Conservation (phyloP, 1,284 basidiomycete genomes). For the Cutaneotrichosporon dermatis region DNA sequence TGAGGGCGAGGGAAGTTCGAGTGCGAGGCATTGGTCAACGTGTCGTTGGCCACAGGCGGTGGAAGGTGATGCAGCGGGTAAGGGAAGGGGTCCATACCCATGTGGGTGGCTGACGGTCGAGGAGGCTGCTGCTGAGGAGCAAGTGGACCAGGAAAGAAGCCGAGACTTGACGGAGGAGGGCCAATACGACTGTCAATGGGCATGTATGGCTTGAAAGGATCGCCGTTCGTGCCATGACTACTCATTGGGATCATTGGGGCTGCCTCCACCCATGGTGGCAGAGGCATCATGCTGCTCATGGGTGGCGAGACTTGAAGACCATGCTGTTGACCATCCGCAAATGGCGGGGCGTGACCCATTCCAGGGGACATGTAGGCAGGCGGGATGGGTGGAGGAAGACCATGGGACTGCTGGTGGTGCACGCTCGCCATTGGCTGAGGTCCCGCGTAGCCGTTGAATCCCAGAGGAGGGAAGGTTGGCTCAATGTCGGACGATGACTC, state of each 20-base stretch:
- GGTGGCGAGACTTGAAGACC: background rate
- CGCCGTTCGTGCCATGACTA: background rate
- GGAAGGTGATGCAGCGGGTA: too few relatives aligned
- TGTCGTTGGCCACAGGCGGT: background rate
- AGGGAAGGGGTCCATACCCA: too few relatives aligned
- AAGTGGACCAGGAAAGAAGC: too few relatives aligned
- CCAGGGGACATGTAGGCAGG: too few relatives aligned
- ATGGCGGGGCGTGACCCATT: background rate
- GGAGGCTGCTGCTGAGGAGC: too few relatives aligned
- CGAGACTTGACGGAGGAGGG: too few relatives aligned
- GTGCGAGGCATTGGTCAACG: background rate
- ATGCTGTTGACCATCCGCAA: background rate
- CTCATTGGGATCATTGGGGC: background rate
- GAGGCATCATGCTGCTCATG: background rate
- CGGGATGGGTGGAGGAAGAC: too few relatives aligned
- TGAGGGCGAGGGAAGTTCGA: constrained; percentile 10
- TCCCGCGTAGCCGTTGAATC: too few relatives aligned
- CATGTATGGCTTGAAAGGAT: background rate
- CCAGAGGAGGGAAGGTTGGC: background rate
- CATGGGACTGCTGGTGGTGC: too few relatives aligned
- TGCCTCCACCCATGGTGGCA: background rate
- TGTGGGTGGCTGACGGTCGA: too few relatives aligned
- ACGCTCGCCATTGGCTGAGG: too few relatives aligned
- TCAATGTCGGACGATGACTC: background rate
- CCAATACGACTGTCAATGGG: too few relatives aligned